phyloP scores from a whole-genome alignment of 257 asterid genomes.

The Nemophila menziesii region DNA sequence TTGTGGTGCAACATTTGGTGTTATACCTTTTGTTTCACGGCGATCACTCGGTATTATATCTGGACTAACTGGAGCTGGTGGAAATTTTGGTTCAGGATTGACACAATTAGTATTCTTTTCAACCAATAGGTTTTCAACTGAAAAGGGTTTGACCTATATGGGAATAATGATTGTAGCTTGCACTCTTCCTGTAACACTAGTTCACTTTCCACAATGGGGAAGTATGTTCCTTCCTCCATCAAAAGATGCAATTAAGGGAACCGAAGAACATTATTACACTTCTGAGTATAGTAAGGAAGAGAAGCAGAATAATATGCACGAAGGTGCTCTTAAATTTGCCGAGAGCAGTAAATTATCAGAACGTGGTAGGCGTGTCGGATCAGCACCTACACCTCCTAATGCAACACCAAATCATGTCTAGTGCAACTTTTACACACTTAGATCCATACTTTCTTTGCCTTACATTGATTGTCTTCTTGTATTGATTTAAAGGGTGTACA shows the following conservation, averaged over 20 bases:
- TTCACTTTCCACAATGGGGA: slow-evolving; percentile 51
- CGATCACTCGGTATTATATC: slow-evolving; percentile 34
- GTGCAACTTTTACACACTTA: not conserved
- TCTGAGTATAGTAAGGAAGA: slow-evolving; percentile 26
- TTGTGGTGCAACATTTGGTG: slow-evolving; percentile 39
- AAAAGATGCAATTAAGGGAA: slow-evolving; percentile 14
- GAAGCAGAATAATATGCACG: slow-evolving; percentile 40
- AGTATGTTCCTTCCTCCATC: slow-evolving; percentile 34
- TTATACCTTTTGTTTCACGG: slow-evolving; percentile 35
- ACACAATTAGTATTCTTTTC: slow-evolving; percentile 31
- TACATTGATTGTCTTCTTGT: not conserved
- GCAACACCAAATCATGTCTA: slow-evolving; percentile 22
- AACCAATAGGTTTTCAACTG: slow-evolving; percentile 17
- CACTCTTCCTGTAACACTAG: slow-evolving; percentile 25
- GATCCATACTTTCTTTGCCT: not conserved
- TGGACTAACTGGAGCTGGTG: slow-evolving; percentile 35
- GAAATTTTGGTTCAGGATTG: slow-evolving; percentile 34
- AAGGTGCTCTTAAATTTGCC: slow-evolving; percentile 41
- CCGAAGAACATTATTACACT: slow-evolving; percentile 26
- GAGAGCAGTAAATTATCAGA: slow-evolving; percentile 47
- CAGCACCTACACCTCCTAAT: slow-evolving; percentile 25
- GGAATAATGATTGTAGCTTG: slow-evolving; percentile 43
- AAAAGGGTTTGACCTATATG: slow-evolving; percentile 28
- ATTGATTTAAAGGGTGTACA: not conserved
- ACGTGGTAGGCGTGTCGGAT: slow-evolving; percentile 38